Evolutionary conservation across 805 yeast species (phyloP).

Genomic region (Starmerella floricola): DNA sequence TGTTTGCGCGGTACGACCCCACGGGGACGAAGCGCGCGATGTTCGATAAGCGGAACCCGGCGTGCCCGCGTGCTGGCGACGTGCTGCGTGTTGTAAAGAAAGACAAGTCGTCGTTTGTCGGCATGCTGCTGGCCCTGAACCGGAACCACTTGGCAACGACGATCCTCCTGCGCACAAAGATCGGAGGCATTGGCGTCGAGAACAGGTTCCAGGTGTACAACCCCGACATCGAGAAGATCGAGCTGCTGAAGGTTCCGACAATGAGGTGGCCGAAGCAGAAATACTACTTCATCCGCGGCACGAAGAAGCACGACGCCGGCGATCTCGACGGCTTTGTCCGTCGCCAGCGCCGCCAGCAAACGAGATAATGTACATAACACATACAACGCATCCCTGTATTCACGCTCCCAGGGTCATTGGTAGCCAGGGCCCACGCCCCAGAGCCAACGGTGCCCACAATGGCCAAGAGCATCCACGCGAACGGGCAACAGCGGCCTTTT

Average conservation of each 20-base stretch:
- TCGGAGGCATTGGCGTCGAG: slow-evolving; percentile 77
- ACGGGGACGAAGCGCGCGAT: slow-evolving; percentile 52
- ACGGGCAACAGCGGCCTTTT: too few relatives aligned
- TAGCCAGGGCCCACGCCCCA: too few relatives aligned
- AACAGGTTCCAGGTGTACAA: slow-evolving; percentile 66
- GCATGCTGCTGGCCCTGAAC: slow-evolving; percentile 67
- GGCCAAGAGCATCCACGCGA: too few relatives aligned
- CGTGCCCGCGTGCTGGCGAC: slow-evolving; percentile 65
- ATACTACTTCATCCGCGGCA: slow-evolving; percentile 76
- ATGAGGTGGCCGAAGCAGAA: slow-evolving; percentile 68
- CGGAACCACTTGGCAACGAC: slow-evolving; percentile 62
- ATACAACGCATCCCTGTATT: too few relatives aligned
- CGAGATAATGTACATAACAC: not conserved
- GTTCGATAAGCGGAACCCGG: slow-evolving; percentile 37
- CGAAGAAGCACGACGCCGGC: slow-evolving; percentile 31
- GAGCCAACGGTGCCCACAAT: too few relatives aligned
- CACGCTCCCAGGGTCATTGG: too few relatives aligned
- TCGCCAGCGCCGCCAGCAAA: slow-evolving; percentile 19
- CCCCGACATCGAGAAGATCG: slow-evolving; percentile 66
- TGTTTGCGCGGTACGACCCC: slow-evolving; percentile 54
- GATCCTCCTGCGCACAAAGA: slow-evolving; percentile 69
- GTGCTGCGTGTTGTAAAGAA: slow-evolving; percentile 61
- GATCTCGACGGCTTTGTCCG: slow-evolving; percentile 29
- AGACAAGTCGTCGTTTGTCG: slow-evolving; percentile 49
- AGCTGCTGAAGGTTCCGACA: slow-evolving; percentile 59